Conservation (phyloP, 345 rosid species). For the Euphorbia peplus region DNA sequence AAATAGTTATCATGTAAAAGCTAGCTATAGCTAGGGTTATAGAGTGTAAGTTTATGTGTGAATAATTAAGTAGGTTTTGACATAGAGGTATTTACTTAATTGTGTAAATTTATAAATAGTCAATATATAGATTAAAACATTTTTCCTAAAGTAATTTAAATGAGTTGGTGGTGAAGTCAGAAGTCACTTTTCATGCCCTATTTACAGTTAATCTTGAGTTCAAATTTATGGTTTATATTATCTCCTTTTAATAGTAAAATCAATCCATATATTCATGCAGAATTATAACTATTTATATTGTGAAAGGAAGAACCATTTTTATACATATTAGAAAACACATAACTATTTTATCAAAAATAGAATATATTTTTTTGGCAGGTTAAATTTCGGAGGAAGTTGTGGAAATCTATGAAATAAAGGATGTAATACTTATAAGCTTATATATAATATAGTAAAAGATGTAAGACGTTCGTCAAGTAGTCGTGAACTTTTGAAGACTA, state of each 20-base stretch:
- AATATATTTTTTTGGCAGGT: too few species aligned
- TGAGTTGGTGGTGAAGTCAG: conserved; percentile 10
- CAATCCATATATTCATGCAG: too few species aligned
- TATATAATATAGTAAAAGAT: too few species aligned
- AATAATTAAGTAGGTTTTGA: background rate
- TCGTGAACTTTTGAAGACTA: too few species aligned
- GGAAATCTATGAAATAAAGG: too few species aligned
- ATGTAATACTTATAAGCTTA: too few species aligned
- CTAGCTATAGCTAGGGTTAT: conserved; percentile 6
- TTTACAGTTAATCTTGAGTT: conserved; percentile 9
- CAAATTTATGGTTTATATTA: background rate
- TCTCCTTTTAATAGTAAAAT: background rate
- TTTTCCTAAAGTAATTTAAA: background rate
- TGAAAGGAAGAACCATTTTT: too few species aligned
- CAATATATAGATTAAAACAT: background rate
- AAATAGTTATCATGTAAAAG: background rate
- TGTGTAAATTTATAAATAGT: background rate
- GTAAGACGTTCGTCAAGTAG: too few species aligned
- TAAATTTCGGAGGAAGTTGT: too few species aligned
- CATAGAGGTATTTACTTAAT: background rate
- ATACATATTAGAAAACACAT: too few species aligned
- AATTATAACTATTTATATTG: too few species aligned
- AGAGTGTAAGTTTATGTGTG: background rate
- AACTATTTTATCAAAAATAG: too few species aligned
- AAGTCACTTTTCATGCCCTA: conserved; percentile 2